Evolutionary conservation across 2,329 filamentous ascomycete species (phyloP).

Genomic region (Penicillium sp.): DNA sequence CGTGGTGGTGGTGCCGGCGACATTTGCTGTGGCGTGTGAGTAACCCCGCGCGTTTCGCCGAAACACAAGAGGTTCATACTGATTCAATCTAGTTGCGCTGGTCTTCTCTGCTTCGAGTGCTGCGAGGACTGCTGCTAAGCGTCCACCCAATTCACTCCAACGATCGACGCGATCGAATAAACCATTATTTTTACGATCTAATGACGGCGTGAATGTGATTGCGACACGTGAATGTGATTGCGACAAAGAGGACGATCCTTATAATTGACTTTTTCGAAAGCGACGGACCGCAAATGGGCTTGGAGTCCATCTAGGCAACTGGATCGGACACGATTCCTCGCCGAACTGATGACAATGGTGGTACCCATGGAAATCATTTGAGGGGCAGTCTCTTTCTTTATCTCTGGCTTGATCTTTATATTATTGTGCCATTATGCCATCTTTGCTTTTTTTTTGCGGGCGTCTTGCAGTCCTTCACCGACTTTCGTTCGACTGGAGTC

Average conservation of each 20-base stretch:
- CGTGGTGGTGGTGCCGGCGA: constrained; percentile 32
- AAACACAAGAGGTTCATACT: background rate
- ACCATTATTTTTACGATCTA: background rate
- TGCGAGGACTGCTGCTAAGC: constrained; percentile 33
- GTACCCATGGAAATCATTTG: background rate
- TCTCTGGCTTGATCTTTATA: background rate
- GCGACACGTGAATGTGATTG: background rate
- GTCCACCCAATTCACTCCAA: background rate
- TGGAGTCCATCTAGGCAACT: background rate
- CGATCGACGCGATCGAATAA: background rate
- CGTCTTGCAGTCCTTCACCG: background rate
- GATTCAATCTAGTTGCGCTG: constrained; percentile 25
- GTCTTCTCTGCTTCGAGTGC: constrained; percentile 33
- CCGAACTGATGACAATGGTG: background rate
- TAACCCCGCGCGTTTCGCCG: background rate
- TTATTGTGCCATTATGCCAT: background rate
- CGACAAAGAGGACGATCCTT: background rate
- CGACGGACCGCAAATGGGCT: background rate
- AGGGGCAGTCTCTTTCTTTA: background rate
- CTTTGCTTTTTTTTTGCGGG: background rate
- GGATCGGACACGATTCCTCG: background rate
- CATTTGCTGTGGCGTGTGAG: constrained; percentile 35
- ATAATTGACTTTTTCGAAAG: background rate
- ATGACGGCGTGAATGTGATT: background rate
- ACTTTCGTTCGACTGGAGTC: background rate